Base-by-base conservation (phyloP, 139 green algal species). In the Mesostigma viride region DNA sequence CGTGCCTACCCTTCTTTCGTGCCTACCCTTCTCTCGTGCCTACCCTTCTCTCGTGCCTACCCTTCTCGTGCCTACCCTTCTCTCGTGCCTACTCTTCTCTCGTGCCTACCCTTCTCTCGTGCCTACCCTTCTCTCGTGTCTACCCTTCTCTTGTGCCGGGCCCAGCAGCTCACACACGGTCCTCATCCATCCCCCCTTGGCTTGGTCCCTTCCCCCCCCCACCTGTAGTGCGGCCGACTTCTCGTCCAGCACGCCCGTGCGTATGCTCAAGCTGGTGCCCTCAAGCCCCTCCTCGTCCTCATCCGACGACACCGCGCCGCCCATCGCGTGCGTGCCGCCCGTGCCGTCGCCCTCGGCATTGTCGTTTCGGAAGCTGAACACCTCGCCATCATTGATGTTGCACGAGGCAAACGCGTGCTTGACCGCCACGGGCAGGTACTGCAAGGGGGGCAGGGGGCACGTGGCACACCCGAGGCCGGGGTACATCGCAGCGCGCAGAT, bases 241-340 rank as follows among this genome's bases (percentile, higher is more conserved):
- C 70, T 91, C 86, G 26, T 91, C 86, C 72, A 90, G 63, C 14
- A 91, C 78, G 24, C 77, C 85, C 30, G 69, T 76, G 11, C 69
- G 62, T n/a, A 76, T 83, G 67, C 33, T 62, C 27, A 36, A 56
- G 31, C 8, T 31, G 30, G 11, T 70, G 74, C 78, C 74, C 1
- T 84, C 69, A n/a, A 67, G 74, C 2, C 34, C 81, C 5, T 76
- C 69, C 17, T 76, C 78, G 2, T 72, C 56, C 40, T 77, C 71
- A 58, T 76, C 69, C 22, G 61, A 62, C 35, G 67, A 72, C 11
- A 74, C 34, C 31, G 28, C 31, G 31, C 31, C 31, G 11, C 8
- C 27, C 2, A 30, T 30, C 56, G 28, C 28, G 5, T 30, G 20
- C 31, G 45, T 70, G 35, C 27, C 8, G 8, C 31, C 26, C 6